Conservation (phyloP, 164 flowering plant species). For the Stephania cephalantha region DNA sequence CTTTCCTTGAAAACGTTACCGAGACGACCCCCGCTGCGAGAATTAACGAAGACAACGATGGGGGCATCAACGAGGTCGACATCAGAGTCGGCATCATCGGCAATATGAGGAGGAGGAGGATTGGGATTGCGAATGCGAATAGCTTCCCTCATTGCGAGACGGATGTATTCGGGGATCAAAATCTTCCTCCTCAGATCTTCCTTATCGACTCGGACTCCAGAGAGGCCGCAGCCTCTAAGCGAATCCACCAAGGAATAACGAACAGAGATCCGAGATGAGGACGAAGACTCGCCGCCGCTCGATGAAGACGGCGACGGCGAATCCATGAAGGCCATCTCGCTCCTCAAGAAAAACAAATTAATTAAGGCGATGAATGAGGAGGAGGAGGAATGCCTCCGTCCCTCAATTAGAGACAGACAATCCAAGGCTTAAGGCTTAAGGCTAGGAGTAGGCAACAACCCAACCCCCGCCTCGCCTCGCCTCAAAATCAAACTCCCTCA, state of each 20-base stretch:
- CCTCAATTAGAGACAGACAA: too few species aligned
- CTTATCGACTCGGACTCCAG: constrained; percentile 55
- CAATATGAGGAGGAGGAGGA: constrained; percentile 8
- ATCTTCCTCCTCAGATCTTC: constrained; percentile 46
- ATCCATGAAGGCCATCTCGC: constrained; percentile 3
- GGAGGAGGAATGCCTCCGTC: neutral
- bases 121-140: constrained; percentile 32
- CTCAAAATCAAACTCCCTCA: too few species aligned
- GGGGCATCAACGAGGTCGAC: constrained; percentile 44
- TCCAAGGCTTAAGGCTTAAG: too few species aligned
- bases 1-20: constrained; percentile 64
- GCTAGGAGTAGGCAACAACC: too few species aligned
- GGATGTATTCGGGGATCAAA: constrained; percentile 55
- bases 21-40: constrained; percentile 83
- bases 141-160: constrained; percentile 53
- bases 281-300: constrained; percentile 4
- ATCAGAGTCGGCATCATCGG: constrained; percentile 4
- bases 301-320: constrained; percentile 15
- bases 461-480: too few species aligned
- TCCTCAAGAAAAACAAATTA: neutral
- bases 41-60: constrained; percentile 75
- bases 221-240: constrained; percentile 44
- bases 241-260: constrained; percentile 63
- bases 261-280: constrained; percentile 9
- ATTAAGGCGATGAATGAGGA: neutral